Percentiles rank a stretch among this genome's conserved stretches.
phyloP scores from a whole-genome alignment of 345 rosid species.

The Heritiera fomes region DNA sequence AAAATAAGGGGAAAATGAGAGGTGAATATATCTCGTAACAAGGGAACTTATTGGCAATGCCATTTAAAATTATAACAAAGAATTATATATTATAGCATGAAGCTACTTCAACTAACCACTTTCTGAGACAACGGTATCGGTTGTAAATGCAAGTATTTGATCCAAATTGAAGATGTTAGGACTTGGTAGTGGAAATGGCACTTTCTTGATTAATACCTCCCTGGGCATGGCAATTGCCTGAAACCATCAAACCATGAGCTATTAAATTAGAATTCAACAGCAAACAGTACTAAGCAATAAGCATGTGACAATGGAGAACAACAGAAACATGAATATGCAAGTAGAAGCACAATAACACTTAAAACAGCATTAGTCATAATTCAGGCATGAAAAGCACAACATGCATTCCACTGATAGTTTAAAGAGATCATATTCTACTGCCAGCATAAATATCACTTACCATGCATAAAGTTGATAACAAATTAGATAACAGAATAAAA shows the following conservation, averaged over 20 bases:
- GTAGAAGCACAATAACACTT: not conserved
- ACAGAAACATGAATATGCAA: not conserved
- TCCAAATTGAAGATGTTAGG: constrained; percentile 91
- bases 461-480: not conserved
- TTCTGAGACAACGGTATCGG: constrained; percentile 78
- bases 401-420: not conserved
- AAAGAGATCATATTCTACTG: not conserved
- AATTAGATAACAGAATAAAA: constrained; percentile 2
- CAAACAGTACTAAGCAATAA: not conserved
- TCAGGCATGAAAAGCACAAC: not conserved
- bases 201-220: constrained; percentile 75
- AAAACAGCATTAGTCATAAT: not conserved
- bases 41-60: not conserved
- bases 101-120: constrained; percentile 57
- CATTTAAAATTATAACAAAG: not conserved
- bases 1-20: constrained; percentile 13
- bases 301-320: not conserved
- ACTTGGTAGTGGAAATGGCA: constrained; percentile 85
- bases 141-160: constrained; percentile 65
- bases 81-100: not conserved
- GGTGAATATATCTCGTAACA: not conserved
- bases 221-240: constrained; percentile 87
- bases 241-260: constrained; percentile 27
- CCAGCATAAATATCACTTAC: not conserved
- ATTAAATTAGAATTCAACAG: constrained; percentile 4